Evolutionary conservation across 768 basidiomycete species (phyloP), one percentile per base, ranked within the genome.

Genomic region (Auricularia cornea): DNA sequence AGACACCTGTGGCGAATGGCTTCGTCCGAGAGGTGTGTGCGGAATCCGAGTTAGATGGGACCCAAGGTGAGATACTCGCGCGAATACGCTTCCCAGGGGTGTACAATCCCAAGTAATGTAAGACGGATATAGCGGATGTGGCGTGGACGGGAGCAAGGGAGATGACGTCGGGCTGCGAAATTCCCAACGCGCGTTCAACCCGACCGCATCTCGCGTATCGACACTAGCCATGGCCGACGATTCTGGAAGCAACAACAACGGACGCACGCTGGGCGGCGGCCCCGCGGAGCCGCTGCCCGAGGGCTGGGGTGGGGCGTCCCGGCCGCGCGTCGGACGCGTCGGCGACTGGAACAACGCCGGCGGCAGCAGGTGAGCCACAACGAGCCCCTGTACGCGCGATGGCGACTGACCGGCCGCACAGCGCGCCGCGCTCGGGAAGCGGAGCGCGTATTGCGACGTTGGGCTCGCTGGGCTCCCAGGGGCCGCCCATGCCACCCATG

Each of bases 251-350:
- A 51, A 67, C 29, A 68, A 69, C 29, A 75, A 70, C 60, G 83
- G 85, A 18, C 73, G 78, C 31, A 79, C 80, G 29, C 75, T 85
- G 41, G 79, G 78, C 16, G 85, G 84, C 57, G 79, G 74, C 10
- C 66, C 77, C 41, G 73, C 69, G 8, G 82, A 85, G 66, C 79
- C 81, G 33, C 71, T 83, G 12, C 84, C 86, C 2, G 63, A 48
- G 31, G 67, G 64, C 16, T 71, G 70, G 70, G 67, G 61, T 33
- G 44, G 51, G 30, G 40, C 41, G 18, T 41, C 61, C 16, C 41
- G 33, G 57, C 60, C 67, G 14, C 54, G 64, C 20, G 38, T 67
- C 16, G 67, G 67, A 11, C 44, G 68, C 4, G 52, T 68, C 38
- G 68, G 68, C 16, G 62, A 62, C 11, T 51, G 67, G 35, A 28